Conservation (phyloP, 768 basidiomycete genomes). For the Chalciporus pseudorubinellus region DNA sequence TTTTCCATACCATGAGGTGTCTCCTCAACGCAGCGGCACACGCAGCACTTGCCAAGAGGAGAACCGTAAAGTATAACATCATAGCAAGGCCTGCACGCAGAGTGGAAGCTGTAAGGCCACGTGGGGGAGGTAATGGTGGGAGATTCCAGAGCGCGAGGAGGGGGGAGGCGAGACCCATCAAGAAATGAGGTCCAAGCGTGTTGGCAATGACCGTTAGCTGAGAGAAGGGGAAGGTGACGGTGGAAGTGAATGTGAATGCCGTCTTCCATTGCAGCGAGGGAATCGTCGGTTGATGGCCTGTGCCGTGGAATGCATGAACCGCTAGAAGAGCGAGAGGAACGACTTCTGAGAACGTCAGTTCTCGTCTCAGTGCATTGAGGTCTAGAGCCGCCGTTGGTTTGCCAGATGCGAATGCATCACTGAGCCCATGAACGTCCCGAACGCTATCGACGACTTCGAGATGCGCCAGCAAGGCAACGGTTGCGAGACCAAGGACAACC, state of each 20-base stretch:
- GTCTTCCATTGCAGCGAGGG: conserved; percentile 94
- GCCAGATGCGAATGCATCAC: conserved; percentile 48
- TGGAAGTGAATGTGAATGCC: conserved; percentile 78
- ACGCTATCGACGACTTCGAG: conserved; percentile 81
- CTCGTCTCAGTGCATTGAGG: conserved; percentile 28
- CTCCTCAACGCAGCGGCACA: conserved; percentile 74
- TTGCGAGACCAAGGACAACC: conserved; percentile 60
- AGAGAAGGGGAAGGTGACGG: conserved; percentile 69
- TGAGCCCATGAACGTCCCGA: conserved; percentile 62
- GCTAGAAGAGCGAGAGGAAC: conserved; percentile 75
- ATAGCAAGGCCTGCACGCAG: conserved; percentile 58
- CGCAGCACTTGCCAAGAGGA: conserved; percentile 68
- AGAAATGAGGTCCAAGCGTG: conserved; percentile 67
- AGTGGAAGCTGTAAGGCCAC: conserved; percentile 34
- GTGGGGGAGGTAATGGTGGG: conserved; percentile 47
- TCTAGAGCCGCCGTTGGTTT: conserved; percentile 45
- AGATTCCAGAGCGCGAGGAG: conserved; percentile 84
- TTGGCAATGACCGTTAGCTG: conserved; percentile 75
- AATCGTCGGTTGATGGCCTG: conserved; percentile 89
- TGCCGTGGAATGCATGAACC: conserved; percentile 75
- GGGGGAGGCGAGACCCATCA: conserved; percentile 65
- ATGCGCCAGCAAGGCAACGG: conserved; percentile 68
- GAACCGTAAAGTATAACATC: conserved; percentile 63
- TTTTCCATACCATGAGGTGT: conserved; percentile 98
- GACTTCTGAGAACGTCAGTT: conserved; percentile 62